These are phyloP conservation scores for Tolypocladium capitatum DNA, from an alignment of 2,329 filamentous ascomycete genomes.

Conservation along the genomic window DNA sequence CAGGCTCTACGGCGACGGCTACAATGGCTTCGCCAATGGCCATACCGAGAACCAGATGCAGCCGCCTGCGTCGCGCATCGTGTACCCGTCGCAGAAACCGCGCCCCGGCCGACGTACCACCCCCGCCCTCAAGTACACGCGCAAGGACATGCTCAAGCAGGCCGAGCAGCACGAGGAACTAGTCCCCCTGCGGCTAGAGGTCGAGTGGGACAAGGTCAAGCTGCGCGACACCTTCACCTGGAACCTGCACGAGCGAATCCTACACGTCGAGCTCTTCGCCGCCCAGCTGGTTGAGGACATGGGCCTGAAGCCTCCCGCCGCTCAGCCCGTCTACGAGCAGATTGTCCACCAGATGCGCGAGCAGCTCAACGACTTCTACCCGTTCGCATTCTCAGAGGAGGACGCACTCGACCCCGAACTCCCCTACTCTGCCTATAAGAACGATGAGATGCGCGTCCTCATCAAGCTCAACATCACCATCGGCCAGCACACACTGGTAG, in stretches of 20 bases:
- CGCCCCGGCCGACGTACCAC: slow-evolving; percentile 67
- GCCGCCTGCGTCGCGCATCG: slow-evolving; percentile 46
- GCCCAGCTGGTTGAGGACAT: slow-evolving; percentile 87
- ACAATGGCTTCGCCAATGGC: slow-evolving; percentile 80
- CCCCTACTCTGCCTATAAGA: slow-evolving; percentile 90
- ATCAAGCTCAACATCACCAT: slow-evolving; percentile 98
- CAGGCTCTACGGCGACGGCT: slow-evolving; percentile 59
- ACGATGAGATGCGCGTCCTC: slow-evolving; percentile 94
- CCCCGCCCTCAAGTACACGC: slow-evolving; percentile 56
- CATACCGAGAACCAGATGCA: slow-evolving; percentile 58
- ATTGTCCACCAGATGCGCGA: slow-evolving; percentile 63
- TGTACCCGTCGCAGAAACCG: slow-evolving; percentile 69
- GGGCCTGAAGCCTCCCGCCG: slow-evolving; percentile 59
- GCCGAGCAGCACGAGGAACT: slow-evolving; percentile 85
- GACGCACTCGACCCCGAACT: slow-evolving; percentile 80
- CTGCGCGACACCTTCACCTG: slow-evolving; percentile 96
- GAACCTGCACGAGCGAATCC: slow-evolving; percentile 87
- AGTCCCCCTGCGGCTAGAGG: slow-evolving; percentile 80
- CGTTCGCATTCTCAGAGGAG: slow-evolving; percentile 79
- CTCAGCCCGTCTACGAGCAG: slow-evolving; percentile 48
- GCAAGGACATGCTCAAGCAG: slow-evolving; percentile 72
- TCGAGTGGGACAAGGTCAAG: slow-evolving; percentile 92
- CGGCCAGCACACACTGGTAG: slow-evolving; percentile 81
- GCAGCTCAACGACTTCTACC: slow-evolving; percentile 86
- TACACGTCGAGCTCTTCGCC: slow-evolving; percentile 70